These are phyloP conservation scores for Arabis hirsuta DNA, from an alignment of 345 rosid genomes.

Conservation along the genomic window DNA sequence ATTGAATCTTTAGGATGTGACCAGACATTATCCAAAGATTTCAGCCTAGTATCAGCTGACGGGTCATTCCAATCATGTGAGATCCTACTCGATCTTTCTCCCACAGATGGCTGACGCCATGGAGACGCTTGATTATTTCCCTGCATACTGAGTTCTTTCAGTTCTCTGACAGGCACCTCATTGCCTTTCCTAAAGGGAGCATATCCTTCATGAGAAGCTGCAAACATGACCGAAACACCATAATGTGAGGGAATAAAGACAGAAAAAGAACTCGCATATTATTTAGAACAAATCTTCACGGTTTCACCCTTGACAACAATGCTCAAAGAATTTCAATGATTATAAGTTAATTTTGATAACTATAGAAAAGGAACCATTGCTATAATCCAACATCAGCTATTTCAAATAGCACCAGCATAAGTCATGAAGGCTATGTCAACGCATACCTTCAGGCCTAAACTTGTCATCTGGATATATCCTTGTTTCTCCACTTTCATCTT, in stretches of 20 bases:
- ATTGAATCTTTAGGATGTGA: conserved; percentile 53
- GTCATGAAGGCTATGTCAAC: conserved; percentile 21
- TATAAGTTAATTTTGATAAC: not conserved
- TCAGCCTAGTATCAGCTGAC: conserved; percentile 51
- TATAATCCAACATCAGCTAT: conserved; percentile 27
- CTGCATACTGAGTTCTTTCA: conserved; percentile 50
- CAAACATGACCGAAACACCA: conserved; percentile 39
- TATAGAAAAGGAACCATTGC: not conserved
- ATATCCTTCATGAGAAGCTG: conserved; percentile 60
- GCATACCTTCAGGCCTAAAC: conserved; percentile 62
- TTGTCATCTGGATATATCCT: conserved; percentile 59
- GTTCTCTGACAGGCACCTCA: conserved; percentile 47
- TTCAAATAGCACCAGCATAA: conserved; percentile 3
- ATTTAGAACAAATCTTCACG: not conserved
- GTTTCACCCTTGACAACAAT: conserved; percentile 18
- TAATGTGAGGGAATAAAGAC: conserved; percentile 16
- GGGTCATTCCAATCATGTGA: conserved; percentile 58
- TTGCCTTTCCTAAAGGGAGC: conserved; percentile 52
- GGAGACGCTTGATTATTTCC: conserved; percentile 53
- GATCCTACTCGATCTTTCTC: conserved; percentile 52
- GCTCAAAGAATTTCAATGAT: not conserved
- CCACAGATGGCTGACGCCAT: conserved; percentile 59
- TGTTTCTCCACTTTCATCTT: conserved; percentile 52
- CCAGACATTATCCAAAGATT: conserved; percentile 58
- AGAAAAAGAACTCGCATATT: not conserved